phyloP scores from a whole-genome alignment of 805 yeast genomes.

The Scheffersomyces lignosus region DNA sequence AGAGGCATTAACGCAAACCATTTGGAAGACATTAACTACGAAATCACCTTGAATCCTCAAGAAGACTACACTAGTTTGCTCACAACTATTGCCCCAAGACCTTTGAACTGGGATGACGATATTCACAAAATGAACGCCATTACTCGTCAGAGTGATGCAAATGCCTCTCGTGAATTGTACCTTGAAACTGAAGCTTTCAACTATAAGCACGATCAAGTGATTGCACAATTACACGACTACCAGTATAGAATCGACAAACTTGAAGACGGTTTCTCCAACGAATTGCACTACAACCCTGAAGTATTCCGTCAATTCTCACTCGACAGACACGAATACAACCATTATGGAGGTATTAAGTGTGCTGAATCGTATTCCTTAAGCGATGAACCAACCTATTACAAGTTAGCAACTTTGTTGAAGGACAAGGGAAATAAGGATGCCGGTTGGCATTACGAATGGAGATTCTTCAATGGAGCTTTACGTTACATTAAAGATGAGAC shows the following conservation, averaged over 20 bases:
- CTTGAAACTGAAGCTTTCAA: constrained; percentile 10
- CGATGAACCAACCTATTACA: constrained; percentile 20
- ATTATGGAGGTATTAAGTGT: constrained; percentile 13
- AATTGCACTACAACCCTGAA: background rate
- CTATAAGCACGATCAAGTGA: constrained; percentile 9
- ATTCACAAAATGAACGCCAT: constrained; percentile 9
- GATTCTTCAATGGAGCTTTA: constrained; percentile 18
- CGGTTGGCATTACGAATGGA: constrained; percentile 23
- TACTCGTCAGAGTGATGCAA: constrained; percentile 1
- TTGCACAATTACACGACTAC: constrained; percentile 11
- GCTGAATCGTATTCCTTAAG: constrained; percentile 8
- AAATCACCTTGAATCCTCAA: background rate
- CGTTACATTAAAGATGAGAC: constrained; percentile 4
- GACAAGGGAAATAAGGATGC: constrained; percentile 10
- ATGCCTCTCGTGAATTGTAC: constrained; percentile 3
- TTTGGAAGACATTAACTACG: background rate
- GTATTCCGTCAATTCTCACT: background rate
- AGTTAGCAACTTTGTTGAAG: constrained; percentile 15
- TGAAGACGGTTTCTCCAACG: background rate
- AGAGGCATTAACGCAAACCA: constrained; percentile 8
- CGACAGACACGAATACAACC: constrained; percentile 8
- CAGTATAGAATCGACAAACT: constrained; percentile 3
- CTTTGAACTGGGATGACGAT: constrained; percentile 6
- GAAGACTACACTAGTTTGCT: constrained; percentile 3
- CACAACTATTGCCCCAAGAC: background rate